Evolutionary conservation across 176 grass and related monocot genomes (phyloP), one percentile per base, ranked within the genome.

Genomic region (Poa annua): DNA sequence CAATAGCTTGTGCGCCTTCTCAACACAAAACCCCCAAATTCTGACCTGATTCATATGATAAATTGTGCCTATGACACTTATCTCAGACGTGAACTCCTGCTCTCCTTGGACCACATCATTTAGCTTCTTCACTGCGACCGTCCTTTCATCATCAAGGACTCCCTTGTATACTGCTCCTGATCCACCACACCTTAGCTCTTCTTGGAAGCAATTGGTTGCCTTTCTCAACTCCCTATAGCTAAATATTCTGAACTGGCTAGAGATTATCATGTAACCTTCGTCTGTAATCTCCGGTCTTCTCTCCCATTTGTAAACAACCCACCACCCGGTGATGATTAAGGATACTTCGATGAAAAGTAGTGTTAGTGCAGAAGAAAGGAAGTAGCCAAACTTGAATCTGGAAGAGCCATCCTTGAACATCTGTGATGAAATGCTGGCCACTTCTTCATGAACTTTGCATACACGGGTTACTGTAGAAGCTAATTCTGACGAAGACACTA

Each of bases 91-190:
- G 62, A 95, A 92, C 61, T 92, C 93, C 20, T 88, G 79, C 3
- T 90, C 88, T 71, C 88, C 93, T 52, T 79, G 65, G 1, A 39
- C n/a, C 14, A 82, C 33, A 52, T 89, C 62, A 0, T 74, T 78
- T 56, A 95, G 32, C 83, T 79, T 90, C 66, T 92, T 95, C 22
- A 92, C 82, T 1, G 88, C 85, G 4, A 95, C 69, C n/a, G 77
- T 65, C 39, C 90, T 68, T 56, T 69, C 83, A 65, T 90, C 90
- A 35, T 72, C 64, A 0, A 96, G 55, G 11, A 79, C 72, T 48
- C 88, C 93, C 81, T 83, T 96, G 75, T 91, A 92, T 65, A 96
- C 85, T 9, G 6, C 11, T 47, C 93, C 88, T 19, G 85, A 88
- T 8, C 71, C 59, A 1, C 93, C 90, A 14, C 42, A 88, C 63